phyloP scores from a whole-genome alignment of 2,329 filamentous ascomycete genomes.

The Colletotrichum noveboracense region DNA sequence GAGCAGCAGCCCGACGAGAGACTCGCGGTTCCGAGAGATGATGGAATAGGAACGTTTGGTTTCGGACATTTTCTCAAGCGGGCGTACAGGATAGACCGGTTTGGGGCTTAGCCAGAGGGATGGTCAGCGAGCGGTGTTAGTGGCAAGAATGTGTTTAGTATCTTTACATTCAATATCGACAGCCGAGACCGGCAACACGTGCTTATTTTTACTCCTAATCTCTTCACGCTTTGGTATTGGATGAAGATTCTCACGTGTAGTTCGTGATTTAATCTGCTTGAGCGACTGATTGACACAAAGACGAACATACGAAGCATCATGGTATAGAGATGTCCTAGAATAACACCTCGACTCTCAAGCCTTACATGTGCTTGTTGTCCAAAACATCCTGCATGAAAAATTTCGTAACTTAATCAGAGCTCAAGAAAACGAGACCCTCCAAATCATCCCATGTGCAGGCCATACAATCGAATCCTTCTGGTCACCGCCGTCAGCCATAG shows the following conservation, averaged over 20 bases:
- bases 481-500: background rate
- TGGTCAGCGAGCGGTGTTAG: background rate
- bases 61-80: background rate
- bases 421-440: too few relatives aligned
- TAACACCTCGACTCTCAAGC: background rate
- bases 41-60: constrained; percentile 37
- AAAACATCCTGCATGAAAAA: background rate
- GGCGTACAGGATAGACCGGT: background rate
- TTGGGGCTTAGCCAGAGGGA: background rate
- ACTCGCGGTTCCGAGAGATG: constrained; percentile 65
- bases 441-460: too few relatives aligned
- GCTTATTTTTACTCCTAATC: background rate
- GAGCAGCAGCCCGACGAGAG: constrained; percentile 58
- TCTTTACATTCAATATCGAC: background rate
- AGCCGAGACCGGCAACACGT: background rate
- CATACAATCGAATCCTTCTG: background rate
- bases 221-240: background rate
- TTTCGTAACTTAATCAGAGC: too few relatives aligned
- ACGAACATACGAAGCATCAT: background rate
- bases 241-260: background rate
- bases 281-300: background rate
- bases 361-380: background rate
- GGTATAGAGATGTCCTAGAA: background rate
- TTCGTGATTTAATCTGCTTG: background rate
- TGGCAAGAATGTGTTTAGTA: background rate